phyloP scores from a whole-genome alignment of 371 early-diverging fungal genomes.

The Ordospora colligata region DNA sequence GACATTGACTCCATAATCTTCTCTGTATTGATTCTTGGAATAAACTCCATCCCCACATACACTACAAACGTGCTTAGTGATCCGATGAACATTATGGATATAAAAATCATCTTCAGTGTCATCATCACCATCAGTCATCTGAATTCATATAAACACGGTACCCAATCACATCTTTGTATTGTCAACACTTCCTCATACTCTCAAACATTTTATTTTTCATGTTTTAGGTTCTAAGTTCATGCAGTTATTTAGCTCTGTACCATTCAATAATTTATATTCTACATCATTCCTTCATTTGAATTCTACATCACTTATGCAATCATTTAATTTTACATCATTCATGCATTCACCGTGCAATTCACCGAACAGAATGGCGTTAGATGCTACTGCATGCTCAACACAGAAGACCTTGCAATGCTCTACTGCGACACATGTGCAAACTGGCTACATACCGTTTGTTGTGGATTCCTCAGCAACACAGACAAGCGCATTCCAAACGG shows the following conservation, averaged over 20 bases:
- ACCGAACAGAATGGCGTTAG: neutral
- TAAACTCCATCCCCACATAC: neutral
- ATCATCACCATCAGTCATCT: neutral
- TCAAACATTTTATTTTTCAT: neutral
- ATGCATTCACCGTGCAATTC: neutral
- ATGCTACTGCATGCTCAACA: slow-evolving; percentile 35
- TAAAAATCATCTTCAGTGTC: slow-evolving; percentile 3
- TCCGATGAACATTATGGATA: neutral
- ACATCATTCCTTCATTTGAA: too few relatives aligned
- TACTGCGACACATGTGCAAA: slow-evolving; percentile 42
- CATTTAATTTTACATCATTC: too few relatives aligned
- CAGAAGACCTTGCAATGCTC: slow-evolving; percentile 35
- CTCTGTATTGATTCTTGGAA: neutral
- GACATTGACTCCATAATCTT: neutral
- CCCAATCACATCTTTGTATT: neutral
- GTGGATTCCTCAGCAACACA: slow-evolving; percentile 48
- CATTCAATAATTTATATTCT: too few relatives aligned
- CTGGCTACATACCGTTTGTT: slow-evolving; percentile 56
- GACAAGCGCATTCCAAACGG: slow-evolving; percentile 47
- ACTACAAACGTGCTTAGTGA: neutral
- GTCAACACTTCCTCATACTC: too few relatives aligned
- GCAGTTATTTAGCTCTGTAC: too few relatives aligned
- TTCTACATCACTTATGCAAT: too few relatives aligned
- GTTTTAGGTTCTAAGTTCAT: neutral
- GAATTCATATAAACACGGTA: neutral